Base-by-base conservation (phyloP, 2,329 filamentous ascomycete genomes). In the Fusarium sp. region DNA sequence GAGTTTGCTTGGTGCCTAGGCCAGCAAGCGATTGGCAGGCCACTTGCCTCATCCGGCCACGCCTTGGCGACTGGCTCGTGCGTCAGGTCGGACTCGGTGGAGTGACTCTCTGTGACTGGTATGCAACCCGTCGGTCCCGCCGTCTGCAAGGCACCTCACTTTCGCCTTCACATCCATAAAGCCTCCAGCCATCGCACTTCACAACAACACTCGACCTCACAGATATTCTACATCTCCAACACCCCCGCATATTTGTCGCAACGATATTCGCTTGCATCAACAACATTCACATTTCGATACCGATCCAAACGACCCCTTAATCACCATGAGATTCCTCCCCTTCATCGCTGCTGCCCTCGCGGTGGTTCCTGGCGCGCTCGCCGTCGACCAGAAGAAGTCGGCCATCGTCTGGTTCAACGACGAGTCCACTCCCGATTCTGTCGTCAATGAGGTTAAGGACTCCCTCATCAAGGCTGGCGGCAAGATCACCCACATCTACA, bases 331-430 rank as follows among this genome's bases (percentile, higher is more conserved):
- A 84, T 84, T 92, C 77, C 81, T 85, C 69, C 74, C 86, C 18
- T 80, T 89, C 69, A 78, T 92, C 76, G 80, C 89, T 72, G 83
- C 90, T 63, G 82, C 90, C 60, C 83, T 93, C 47, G 83, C 91
- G 63, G 84, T 90, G 71, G 81, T 91, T 67, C 84, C 93, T 61
- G 86, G 90, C 71, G 87, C 87, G 34, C 81, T 90, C 69, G 91
- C 89, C 70, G 88, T 93, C 77, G 92, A 92, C 66, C 85, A 86
- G 71, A 89, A 91, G 80, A 94, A 94, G 82, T 89, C 90, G 38
- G 90, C 97, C 73, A 91, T 98, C 77, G 87, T 98, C 78, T 94
- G 89, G 79, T 98, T 94, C 80, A 90, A 93, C 27, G 85, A 91
- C 61, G 87, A 90, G 57, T 93, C 91, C 16, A 77, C 84, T 4